Base-by-base conservation (phyloP, 306 rosid species). In the Alnus rubra region DNA sequence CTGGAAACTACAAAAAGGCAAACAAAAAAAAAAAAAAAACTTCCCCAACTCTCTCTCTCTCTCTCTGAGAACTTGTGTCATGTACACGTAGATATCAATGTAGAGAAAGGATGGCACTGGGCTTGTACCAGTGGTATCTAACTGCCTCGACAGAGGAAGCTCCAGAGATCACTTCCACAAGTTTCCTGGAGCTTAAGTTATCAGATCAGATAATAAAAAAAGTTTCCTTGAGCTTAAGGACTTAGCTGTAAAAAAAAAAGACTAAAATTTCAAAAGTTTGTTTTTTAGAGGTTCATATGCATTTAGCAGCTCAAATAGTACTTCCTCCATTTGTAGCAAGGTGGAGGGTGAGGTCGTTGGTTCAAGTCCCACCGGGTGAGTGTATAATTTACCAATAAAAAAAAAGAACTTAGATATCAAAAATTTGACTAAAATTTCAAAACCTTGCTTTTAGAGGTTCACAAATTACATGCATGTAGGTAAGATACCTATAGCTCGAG, bases 401-500 rank as follows among this genome's bases (percentile, higher is more conserved):
- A 42, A 42, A 42, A 42, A 49, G 13, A 58, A 30, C 19, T 68
- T 71, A 58, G 47, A 68, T 65, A 53, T 78, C 65, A 51, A 77
- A 74, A 71, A 55, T 4, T 37, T 30, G 39, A 59, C 18, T 74
- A 78, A 55, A 42, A 53, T 62, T 45, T 62, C 55, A 59, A 39
- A 67, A n/a, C 30, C 51, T 42, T 9, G 28, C n/a, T 42, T n/a
- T 18, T n/a, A 42, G 31, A 50, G 72, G 68, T 60, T 35, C 28
- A 23, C 28, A 23, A 23, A 23, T 23, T 48, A 63, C 78, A 52
- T 30, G 65, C 54, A 75, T 30, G 35, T 52, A 73, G 79, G 67
- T 31, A 78, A 56, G 37, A 49, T 82, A 91, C 98, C 99, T 83
- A 95, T 95, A 83, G 99, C 99, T 83, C 99, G 93, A 55, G 99